Evolutionary conservation across 345 rosid genomes (phyloP), one percentile per base, ranked within the genome.

Genomic region (Erodium maritimum): DNA sequence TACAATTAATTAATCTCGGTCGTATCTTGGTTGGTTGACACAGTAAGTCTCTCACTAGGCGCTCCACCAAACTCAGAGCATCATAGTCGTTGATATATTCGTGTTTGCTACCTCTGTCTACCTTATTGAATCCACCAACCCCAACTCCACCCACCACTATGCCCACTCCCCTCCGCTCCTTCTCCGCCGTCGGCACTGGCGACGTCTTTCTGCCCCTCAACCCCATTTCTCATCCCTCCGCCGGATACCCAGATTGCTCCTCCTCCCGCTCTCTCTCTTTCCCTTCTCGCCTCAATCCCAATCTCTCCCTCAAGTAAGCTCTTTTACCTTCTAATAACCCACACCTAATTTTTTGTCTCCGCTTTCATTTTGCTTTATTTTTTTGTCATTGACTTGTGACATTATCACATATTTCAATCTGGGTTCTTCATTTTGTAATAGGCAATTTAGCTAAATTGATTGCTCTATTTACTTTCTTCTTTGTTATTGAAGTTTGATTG

Each of bases 161-260:
- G 67, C 61, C 67, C 18, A 56, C 50, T 48, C 19, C 67, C 24
- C 61, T 64, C 51, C 56, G 1, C 17, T 25, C 55, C 46, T 8
- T 55, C 25, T 14, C 24, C 6, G 33, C 54, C 55, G 56, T 50
- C 50, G 33, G 23, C 20, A 1, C 56, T 5, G 19, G 3, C 18
- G 60, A 13, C 17, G 23, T 3, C 3, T 29, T 29, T 52, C 29
- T 34, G 13, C n/a, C n/a, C 17, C 60, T 10, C 25, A 54, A 24
- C 37, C 46, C 54, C 23, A 23, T 16, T 61, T 19, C 65, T 21
- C 48, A 13, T 0, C 1, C 7, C 61, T 29, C 62, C 33, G 45
- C 64, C 11, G 73, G 71, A 45, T 77, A 84, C 56, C 50, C n/a
- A n/a, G 73, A 33, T 76, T 72, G 1, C 72, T 85, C 75, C 69